Conservation (phyloP, 805 yeast species). For the Alloascoidea africana region DNA sequence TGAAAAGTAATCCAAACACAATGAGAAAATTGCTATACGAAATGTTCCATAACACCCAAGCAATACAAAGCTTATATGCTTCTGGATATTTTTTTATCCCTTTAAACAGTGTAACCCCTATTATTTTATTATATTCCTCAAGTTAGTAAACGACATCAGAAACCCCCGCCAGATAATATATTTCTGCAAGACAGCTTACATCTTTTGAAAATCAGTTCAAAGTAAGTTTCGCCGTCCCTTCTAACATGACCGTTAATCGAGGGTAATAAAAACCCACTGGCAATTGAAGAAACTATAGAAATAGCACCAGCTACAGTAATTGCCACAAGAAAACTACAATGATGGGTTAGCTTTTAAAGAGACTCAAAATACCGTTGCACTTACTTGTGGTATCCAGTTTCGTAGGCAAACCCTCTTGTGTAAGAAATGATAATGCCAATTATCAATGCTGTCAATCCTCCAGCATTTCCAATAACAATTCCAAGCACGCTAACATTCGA, state of each 20-base stretch:
- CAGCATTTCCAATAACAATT: constrained; percentile 19
- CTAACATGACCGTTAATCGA: constrained; percentile 5
- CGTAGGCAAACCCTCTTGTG: constrained; percentile 13
- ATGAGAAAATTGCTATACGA: constrained; percentile 20
- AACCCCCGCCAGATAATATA: too few species aligned
- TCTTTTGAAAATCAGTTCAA: constrained; percentile 12
- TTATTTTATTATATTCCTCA: too few species aligned
- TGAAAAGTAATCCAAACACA: constrained; percentile 21
- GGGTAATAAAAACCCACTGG: constrained; percentile 19
- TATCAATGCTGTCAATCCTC: constrained; percentile 22
- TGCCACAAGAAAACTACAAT: constrained; percentile 19
- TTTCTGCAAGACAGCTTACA: too few species aligned
- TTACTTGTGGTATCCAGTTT: constrained; percentile 14
- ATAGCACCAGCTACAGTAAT: constrained; percentile 23
- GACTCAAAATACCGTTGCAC: background rate
- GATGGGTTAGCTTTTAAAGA: background rate
- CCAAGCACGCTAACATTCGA: constrained; percentile 24
- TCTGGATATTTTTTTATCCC: constrained; percentile 18
- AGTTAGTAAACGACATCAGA: too few species aligned
- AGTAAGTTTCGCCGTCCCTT: background rate
- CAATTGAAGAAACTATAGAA: constrained; percentile 16
- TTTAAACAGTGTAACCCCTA: constrained; percentile 11
- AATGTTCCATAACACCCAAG: constrained; percentile 28
- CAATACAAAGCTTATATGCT: constrained; percentile 21
- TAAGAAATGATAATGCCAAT: constrained; percentile 24